Percentiles rank a stretch among this genome's conserved stretches.
These are phyloP conservation scores for Erucastrum elatum DNA, from an alignment of 345 rosid genomes.

Conservation along the genomic window DNA sequence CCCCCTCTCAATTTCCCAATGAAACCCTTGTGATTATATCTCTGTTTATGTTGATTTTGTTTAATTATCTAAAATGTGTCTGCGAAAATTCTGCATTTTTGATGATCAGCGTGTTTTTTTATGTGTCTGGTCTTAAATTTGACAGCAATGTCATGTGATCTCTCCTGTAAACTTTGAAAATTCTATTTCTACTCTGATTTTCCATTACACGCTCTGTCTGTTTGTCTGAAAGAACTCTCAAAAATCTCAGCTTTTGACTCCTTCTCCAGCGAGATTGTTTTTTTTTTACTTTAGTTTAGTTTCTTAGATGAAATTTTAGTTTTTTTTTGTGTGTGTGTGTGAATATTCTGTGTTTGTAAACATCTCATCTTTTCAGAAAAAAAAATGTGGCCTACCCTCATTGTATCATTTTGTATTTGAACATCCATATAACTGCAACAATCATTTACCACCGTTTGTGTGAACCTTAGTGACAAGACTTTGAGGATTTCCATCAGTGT, in stretches of 20 bases:
- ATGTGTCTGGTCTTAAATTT: slow-evolving; percentile 22
- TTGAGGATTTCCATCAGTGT: slow-evolving; percentile 27
- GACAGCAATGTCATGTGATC: slow-evolving; percentile 22
- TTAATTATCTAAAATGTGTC: background rate
- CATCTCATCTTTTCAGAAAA: background rate
- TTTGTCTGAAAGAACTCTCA: background rate
- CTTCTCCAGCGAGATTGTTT: background rate
- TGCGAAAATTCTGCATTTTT: background rate
- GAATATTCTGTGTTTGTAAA: background rate
- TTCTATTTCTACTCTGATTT: slow-evolving; percentile 8
- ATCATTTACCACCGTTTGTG: slow-evolving; percentile 21
- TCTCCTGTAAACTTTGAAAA: slow-evolving; percentile 20
- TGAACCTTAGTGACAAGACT: slow-evolving; percentile 35
- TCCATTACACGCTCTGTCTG: slow-evolving; percentile 7
- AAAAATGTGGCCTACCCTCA: slow-evolving; percentile 16
- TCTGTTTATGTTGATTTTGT: background rate
- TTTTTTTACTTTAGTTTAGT: slow-evolving; percentile 10
- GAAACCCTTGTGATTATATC: background rate
- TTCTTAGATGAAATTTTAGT: background rate
- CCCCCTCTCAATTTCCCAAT: background rate
- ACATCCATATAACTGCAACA: background rate
- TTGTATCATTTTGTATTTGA: background rate
- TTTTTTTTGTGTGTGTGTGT: background rate
- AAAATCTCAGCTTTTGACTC: background rate
- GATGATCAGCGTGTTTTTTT: slow-evolving; percentile 3